Percentiles rank a stretch among this genome's conserved stretches.
Conservation (phyloP, 208 protist species). For the Leishmania guyanensis region DNA sequence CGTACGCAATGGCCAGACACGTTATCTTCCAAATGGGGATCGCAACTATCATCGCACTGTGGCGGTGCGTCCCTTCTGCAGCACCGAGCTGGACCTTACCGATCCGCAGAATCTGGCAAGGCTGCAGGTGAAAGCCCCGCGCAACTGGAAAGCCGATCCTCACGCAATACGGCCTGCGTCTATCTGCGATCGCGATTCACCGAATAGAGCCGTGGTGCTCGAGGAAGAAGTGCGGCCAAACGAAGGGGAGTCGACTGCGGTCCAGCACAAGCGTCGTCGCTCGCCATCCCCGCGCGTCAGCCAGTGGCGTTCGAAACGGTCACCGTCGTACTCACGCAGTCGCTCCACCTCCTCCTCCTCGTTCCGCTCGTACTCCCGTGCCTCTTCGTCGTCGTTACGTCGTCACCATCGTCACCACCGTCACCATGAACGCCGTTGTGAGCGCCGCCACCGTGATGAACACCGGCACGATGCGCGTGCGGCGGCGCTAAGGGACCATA, state of each 20-base stretch:
- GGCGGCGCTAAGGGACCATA: background rate
- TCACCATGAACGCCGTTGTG: background rate
- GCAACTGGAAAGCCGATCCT: constrained; percentile 25
- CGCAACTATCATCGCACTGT: constrained; percentile 36
- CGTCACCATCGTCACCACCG: constrained; percentile 3
- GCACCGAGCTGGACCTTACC: constrained; percentile 11
- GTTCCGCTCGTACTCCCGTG: constrained; percentile 4
- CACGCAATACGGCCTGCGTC: constrained; percentile 22
- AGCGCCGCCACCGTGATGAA: background rate
- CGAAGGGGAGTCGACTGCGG: background rate
- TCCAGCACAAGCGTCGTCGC: background rate
- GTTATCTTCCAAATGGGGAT: constrained; percentile 17
- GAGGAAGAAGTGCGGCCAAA: background rate
- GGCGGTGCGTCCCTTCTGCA: constrained; percentile 15
- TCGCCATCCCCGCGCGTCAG: constrained; percentile 3
- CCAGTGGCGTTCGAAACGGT: background rate
- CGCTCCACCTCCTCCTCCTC: constrained; percentile 3
- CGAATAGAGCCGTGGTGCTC: background rate
- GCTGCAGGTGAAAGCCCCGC: constrained; percentile 19
- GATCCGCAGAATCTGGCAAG: background rate
- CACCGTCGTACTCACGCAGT: background rate
- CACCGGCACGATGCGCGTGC: background rate
- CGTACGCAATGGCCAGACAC: constrained; percentile 19
- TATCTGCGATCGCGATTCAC: background rate
- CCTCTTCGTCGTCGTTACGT: constrained; percentile 10